Evolutionary conservation across 2,329 filamentous ascomycete genomes (phyloP), one percentile per base, ranked within the genome.

Genomic region (Colletotrichum viniferum): DNA sequence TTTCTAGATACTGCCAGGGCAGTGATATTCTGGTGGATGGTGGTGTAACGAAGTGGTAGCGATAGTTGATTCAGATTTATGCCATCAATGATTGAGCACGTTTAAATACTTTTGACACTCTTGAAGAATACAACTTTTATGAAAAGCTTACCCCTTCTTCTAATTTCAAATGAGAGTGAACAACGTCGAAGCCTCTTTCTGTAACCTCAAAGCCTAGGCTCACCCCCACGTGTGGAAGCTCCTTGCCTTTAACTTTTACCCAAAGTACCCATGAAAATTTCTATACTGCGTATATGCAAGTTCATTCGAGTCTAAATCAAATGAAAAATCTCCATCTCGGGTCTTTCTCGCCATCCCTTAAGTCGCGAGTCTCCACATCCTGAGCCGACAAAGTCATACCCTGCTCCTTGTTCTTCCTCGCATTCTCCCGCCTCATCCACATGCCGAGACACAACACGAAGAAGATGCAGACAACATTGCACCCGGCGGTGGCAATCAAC

Each of bases 391-490:
- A 66, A 28, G 64, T 79, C 5, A 81, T 68, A 1, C 85, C 85
- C 73, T 85, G 83, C 52, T 83, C 79, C 34, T 77, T 79, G 75
- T 88, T 83, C 24, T 84, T 84, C 56, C 81, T 81, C 13, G 79
- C 77, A 77, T 89, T 89, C 64, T 88, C 84, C 60, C 77, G 68
- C 34, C 85, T 85, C 86, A 88, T 88, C 85, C 86, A 89, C 3
- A 83, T 5, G 0, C 86, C 86, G 48, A 89, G 69, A 18, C 79
- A 80, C 5, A 85, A 74, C 0, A 83, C 84, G 48, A 84, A 84
- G 2, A 80, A 61, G 43, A 88, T 88, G 68, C 84, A 86, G 1
- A 84, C 81, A 1, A 81, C 83, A 78, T 88, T 87, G 74, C 87
- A 85, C 86, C 89, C 1, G 83, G 70, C 70, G 1, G 70, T 72